These are phyloP conservation scores for Scheffersomyces cryptocercus DNA, from an alignment of 1,139 yeast species.

Conservation along the genomic window DNA sequence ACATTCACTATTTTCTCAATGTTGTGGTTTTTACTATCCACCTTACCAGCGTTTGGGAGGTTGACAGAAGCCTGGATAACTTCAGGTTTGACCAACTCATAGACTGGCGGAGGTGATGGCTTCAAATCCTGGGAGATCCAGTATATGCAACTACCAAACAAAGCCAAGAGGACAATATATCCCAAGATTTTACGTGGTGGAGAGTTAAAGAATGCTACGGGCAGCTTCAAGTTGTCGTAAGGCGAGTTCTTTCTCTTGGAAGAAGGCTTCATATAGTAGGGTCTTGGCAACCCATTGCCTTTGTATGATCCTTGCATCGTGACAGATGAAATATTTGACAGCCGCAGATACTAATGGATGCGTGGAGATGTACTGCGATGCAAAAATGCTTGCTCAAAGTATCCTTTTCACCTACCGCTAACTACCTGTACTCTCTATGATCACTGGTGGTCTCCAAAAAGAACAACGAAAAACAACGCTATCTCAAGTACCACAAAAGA, in stretches of 20 bases:
- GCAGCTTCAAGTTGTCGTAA: constrained; percentile 34
- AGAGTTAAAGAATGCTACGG: constrained; percentile 30
- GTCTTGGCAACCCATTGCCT: constrained; percentile 47
- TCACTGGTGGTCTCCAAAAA: too few species aligned
- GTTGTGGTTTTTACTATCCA: constrained; percentile 15
- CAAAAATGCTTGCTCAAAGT: too few species aligned
- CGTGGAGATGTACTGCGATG: too few species aligned
- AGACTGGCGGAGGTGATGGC: constrained; percentile 27
- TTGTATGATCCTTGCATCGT: constrained; percentile 49
- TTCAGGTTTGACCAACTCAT: constrained; percentile 27
- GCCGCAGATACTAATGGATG: too few species aligned
- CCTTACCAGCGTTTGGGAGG: background rate
- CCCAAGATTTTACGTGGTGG: constrained; percentile 42
- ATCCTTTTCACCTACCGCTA: too few species aligned
- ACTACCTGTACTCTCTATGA: too few species aligned
- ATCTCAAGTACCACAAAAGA: too few species aligned
- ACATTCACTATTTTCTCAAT: constrained; percentile 26
- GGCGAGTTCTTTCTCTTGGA: constrained; percentile 35
- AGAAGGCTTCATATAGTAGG: constrained; percentile 50
- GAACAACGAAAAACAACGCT: too few species aligned
- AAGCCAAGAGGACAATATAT: constrained; percentile 34
- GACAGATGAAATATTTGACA: background rate
- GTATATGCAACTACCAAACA: constrained; percentile 39
- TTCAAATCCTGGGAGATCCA: constrained; percentile 41
- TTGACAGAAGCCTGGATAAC: background rate